Conservation (phyloP, 2,329 filamentous ascomycete species). For the Alternaria metachromatica region DNA sequence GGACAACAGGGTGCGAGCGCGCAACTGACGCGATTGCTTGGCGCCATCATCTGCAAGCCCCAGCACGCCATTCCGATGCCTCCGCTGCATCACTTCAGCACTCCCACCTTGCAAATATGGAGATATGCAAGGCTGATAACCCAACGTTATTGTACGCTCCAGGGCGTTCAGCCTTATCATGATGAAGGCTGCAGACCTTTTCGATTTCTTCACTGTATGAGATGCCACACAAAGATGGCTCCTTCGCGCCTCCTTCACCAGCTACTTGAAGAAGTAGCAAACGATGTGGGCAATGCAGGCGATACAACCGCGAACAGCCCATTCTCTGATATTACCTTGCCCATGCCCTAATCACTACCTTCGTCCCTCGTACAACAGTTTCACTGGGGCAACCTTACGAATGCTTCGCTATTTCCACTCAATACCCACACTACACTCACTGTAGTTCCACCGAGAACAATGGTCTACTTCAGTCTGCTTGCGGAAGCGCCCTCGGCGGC, state of each 20-base stretch:
- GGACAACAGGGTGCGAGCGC: constrained; percentile 36
- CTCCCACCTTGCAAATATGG: not conserved
- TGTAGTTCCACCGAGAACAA: not conserved
- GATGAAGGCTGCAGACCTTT: not conserved
- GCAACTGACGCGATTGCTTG: constrained; percentile 23
- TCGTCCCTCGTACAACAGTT: not conserved
- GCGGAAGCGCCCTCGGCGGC: not conserved
- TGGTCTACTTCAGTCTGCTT: not conserved
- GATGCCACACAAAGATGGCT: not conserved
- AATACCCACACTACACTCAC: not conserved
- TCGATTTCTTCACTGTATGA: not conserved
- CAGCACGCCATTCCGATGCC: constrained; percentile 7
- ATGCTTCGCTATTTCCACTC: not conserved
- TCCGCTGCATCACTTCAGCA: not conserved
- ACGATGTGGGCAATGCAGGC: not conserved
- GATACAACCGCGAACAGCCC: not conserved
- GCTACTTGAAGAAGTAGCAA: not conserved
- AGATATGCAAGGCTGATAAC: too few species aligned
- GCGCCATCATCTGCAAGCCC: constrained; percentile 3
- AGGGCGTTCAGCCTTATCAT: not conserved
- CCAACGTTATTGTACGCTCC: too few species aligned
- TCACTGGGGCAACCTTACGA: not conserved
- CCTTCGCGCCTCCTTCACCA: not conserved
- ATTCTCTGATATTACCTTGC: not conserved
- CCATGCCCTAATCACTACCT: not conserved